Base-by-base conservation (phyloP, 331 rosid species). In the Pyrus hybrid region DNA sequence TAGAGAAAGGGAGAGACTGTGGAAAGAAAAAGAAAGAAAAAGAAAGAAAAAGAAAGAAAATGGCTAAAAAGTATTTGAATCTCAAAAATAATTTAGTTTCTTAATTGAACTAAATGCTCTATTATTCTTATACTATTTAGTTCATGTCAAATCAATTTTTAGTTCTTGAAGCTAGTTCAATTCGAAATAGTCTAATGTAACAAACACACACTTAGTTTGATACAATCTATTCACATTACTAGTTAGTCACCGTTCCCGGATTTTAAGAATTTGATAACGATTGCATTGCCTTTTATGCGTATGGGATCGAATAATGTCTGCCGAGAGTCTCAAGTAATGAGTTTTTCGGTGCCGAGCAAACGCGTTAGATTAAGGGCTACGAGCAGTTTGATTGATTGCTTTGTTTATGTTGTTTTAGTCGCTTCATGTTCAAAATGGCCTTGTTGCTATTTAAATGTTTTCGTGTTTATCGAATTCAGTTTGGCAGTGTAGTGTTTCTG, bases 131-230 rank as follows among this genome's bases (percentile, higher is more conserved):
- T 37, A 37, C 4, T 37, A 10, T 4, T 37, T 37, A 10, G 13
- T 37, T 0, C 45, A 10, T 3, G 0, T 37, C 45, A 37, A 37
- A 3, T 37, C 0, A 37, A 37, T 37, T 37, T 1, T 37, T 37
- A 37, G 4, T 37, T 1, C 0, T 0, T 37, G 4, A 10, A 37
- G 4, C 0, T 37, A 37, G 13, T 37, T 0, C 0, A 37, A 37
- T 41, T 0, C 13, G 0, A 41, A 41, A 10, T 41, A 1, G 4
- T 41, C 1, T 37, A 37, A 37, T 10, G 4, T 1, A 37, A 37
- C 13, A 37, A 10, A 37, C 13, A 1, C 1, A 37, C 54, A 1
- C 4, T 1, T 2, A 16, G 9, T 49, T 58, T 13, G 6, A 35
- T 57, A 11, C 23, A 54, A 23, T 57, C 21, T 35, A 2, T 54